These are phyloP conservation scores for Mycena latifolia DNA, from an alignment of 768 basidiomycete species.

Conservation along the genomic window DNA sequence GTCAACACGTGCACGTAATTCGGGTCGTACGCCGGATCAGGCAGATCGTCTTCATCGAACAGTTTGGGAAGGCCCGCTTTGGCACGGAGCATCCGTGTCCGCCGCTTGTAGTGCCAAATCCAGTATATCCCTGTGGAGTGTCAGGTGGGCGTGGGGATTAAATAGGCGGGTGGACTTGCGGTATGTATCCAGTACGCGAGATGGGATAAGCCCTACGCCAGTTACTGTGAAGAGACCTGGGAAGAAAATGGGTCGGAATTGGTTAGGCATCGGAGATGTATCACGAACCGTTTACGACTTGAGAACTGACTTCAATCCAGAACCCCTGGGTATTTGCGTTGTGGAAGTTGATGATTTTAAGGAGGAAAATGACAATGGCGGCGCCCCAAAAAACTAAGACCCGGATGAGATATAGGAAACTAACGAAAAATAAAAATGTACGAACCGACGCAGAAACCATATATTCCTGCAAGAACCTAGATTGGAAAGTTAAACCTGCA, in stretches of 20 bases:
- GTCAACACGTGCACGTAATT: slow-evolving; percentile 81
- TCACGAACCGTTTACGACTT: slow-evolving; percentile 78
- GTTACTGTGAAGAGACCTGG: slow-evolving; percentile 84
- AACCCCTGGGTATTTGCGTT: slow-evolving; percentile 78
- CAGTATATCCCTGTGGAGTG: slow-evolving; percentile 67
- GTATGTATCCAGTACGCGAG: slow-evolving; percentile 80
- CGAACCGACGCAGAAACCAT: slow-evolving; percentile 79
- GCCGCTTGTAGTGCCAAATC: slow-evolving; percentile 81
- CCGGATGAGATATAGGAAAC: slow-evolving; percentile 17
- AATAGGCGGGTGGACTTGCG: slow-evolving; percentile 53
- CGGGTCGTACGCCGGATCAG: slow-evolving; percentile 79
- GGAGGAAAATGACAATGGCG: slow-evolving; percentile 81
- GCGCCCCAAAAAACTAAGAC: slow-evolving; percentile 85
- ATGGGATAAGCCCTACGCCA: slow-evolving; percentile 85
- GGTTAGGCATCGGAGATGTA: background rate
- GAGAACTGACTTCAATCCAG: slow-evolving; percentile 86
- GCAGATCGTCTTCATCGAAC: slow-evolving; percentile 82
- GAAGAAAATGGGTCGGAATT: background rate
- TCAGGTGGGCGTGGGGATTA: slow-evolving; percentile 9
- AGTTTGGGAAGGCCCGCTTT: slow-evolving; percentile 76
- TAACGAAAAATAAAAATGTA: background rate
- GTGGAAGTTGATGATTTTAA: slow-evolving; percentile 77
- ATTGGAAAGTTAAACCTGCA: slow-evolving; percentile 4
- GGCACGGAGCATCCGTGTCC: slow-evolving; percentile 67
- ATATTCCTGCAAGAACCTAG: slow-evolving; percentile 75